phyloP scores from a whole-genome alignment of 352 stramenopile genomes.

The Pythium periplocum region DNA sequence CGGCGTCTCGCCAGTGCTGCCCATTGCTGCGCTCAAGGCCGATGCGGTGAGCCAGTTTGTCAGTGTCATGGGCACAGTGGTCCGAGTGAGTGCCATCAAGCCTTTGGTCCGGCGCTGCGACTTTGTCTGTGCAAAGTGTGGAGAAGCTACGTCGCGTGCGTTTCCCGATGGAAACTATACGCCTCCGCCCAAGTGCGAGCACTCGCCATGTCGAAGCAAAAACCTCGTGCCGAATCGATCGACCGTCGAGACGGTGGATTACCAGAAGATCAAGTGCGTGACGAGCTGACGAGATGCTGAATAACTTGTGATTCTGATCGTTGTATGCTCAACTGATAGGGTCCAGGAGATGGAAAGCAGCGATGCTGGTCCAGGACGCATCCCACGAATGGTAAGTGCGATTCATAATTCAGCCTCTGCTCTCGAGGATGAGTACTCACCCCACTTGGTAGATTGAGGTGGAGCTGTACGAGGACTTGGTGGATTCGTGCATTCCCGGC shows the following conservation, averaged over 20 bases:
- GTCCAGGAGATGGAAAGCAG: conserved; percentile 85
- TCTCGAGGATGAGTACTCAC: neutral
- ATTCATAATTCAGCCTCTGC: conserved; percentile 1
- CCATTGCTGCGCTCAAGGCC: conserved; percentile 43
- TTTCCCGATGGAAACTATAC: conserved; percentile 63
- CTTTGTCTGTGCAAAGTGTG: conserved; percentile 57
- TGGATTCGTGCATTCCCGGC: conserved; percentile 89
- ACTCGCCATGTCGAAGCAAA: conserved; percentile 32
- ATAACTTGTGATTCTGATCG: neutral
- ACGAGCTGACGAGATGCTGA: neutral
- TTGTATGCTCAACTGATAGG: conserved; percentile 15
- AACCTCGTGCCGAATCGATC: conserved; percentile 53
- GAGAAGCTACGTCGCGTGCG: conserved; percentile 24
- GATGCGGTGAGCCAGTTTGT: conserved; percentile 50
- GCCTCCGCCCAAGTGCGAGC: conserved; percentile 35
- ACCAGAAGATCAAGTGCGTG: conserved; percentile 38
- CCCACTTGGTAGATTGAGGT: conserved; percentile 29
- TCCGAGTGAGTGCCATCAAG: conserved; percentile 58
- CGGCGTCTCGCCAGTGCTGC: conserved; percentile 35
- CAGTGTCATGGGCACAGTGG: conserved; percentile 35
- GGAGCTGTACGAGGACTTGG: conserved; percentile 79
- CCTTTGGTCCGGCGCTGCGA: conserved; percentile 52
- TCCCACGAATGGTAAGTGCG: conserved; percentile 49
- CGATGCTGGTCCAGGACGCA: conserved; percentile 53
- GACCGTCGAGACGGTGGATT: conserved; percentile 71